Percentiles rank a stretch among this genome's conserved stretches.
Conservation (phyloP, 495 filamentous ascomycete genomes). For the Amorphotheca resinae region DNA sequence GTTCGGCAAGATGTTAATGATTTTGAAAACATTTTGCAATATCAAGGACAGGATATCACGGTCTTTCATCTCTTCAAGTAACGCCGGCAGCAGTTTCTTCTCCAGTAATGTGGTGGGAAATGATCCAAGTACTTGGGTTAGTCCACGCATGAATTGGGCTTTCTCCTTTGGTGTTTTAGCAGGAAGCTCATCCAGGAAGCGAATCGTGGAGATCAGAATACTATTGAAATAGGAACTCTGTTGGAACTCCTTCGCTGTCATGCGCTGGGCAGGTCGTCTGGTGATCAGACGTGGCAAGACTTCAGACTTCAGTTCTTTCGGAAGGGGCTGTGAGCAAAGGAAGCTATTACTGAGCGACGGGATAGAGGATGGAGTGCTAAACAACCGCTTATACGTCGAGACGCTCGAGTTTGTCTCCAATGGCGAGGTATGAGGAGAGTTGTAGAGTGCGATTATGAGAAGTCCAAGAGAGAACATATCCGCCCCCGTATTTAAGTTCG, state of each 20-base stretch:
- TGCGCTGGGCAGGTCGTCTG: constrained; percentile 67
- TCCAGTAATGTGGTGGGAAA: constrained; percentile 90
- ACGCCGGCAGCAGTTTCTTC: constrained; percentile 77
- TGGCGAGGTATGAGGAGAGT: constrained; percentile 79
- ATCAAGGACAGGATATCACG: constrained; percentile 71
- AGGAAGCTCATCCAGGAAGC: constrained; percentile 81
- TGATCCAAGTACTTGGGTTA: constrained; percentile 72
- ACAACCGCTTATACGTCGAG: constrained; percentile 69
- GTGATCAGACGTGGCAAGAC: constrained; percentile 79
- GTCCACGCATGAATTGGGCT: constrained; percentile 75
- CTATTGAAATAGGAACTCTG: constrained; percentile 93
- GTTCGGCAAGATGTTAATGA: constrained; percentile 61
- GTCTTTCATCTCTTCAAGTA: constrained; percentile 89
- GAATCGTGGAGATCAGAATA: constrained; percentile 86
- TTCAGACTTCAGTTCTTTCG: constrained; percentile 58
- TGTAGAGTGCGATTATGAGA: constrained; percentile 80
- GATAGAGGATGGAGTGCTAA: constrained; percentile 60
- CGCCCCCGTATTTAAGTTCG: constrained; percentile 60
- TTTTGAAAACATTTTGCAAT: constrained; percentile 81
- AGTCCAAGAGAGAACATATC: constrained; percentile 92
- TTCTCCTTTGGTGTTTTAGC: constrained; percentile 89
- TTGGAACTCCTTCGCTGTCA: constrained; percentile 87
- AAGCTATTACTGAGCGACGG: constrained; percentile 75
- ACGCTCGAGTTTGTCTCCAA: constrained; percentile 66
- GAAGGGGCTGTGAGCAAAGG: constrained; percentile 63